Evolutionary conservation across 2,329 filamentous ascomycete species (phyloP), one percentile per base, ranked within the genome.

Genomic region (Cryphonectria parasitica): DNA sequence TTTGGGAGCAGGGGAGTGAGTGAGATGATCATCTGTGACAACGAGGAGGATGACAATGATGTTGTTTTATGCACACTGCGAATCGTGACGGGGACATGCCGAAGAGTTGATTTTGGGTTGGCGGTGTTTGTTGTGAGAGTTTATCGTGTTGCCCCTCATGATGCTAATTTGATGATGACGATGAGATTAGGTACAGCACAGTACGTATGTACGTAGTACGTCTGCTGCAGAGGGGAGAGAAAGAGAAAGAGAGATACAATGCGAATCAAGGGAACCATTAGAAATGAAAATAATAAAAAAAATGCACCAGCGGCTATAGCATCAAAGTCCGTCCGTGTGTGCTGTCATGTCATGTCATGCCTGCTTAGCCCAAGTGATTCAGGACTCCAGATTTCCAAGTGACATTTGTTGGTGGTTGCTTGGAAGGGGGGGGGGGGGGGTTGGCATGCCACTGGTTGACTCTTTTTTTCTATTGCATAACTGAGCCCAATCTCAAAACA

Each of bases 401-500:
- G 34, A 34, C 34, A 34, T 34, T 6, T 34, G 34, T 34, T 34
- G 34, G 34, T 34, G 34, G 34, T 34, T 34, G 34, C 34, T 34
- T 34, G 34, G 34, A 34, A 6, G 34, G 34, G 34, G 34, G 34
- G 34, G 34, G 34, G 34, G 34, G 34, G 34, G 34, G 34, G 34
- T 34, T 34, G 34, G 34, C 34, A 34, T 34, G 6, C 34, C 34
- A 34, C 6, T 34, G 34, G 6, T 3, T 34, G 34, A 6, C 36
- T 39, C 36, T 39, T 39, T 10, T 11, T 2, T 11, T 11, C 11
- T 39, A 2, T 39, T 39, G 61, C 43, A 39, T 43, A 45, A 54
- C n/a, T 69, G 60, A 52, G 22, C 5, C 19, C 31, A 25, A 65
- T 39, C 65, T 70, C 69, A 70, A 70, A 70, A 70, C 69, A 39